Evolutionary conservation across 768 basidiomycete species (phyloP), one percentile per base, ranked within the genome.

Genomic region (Hygrocybe coccinea): DNA sequence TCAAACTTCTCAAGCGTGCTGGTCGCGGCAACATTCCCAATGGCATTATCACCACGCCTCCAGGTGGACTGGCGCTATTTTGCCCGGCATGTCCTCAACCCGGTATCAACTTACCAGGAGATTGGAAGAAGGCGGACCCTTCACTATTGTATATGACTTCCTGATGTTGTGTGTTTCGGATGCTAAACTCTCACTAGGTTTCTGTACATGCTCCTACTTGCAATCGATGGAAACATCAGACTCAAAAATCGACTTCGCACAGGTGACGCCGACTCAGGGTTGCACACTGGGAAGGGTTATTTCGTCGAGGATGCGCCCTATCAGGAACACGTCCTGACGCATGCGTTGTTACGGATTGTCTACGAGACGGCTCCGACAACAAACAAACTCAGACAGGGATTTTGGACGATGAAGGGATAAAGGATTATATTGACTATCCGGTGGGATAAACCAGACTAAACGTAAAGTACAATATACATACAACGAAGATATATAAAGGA

Each of bases 21-120:
- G 68, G 64, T 4, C 54, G 65, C 21, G 69, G 64, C 1, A 61
- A 71, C 55, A 57, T 56, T 24, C 14, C 39, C 1, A 9, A 37
- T 3, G 70, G 69, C 0, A 47, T 59, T 2, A 37, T 14, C 10
- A 61, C 50, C 0, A 69, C 65, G 1, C 25, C 56, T 17, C 39
- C 47, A 3, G 70, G 70, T 1, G 65, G 64, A 17, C 61, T 64
- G n/a, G 69, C 70, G 1, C 50, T 71, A 4, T 47, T 59, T 2
- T 73, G 71, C 53, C 64, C 68, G 2, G 67, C 68, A 19, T 73
- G 70, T 47, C 71, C 71, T 7, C 52, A 61, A 1, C 67, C 67
- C 5, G 64, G 62, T 8, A 62, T 66, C 2, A 72, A 73, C 55
- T 53, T 72, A 24, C 66, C 29, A 29, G 29, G 8, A 8, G 29